Evolutionary conservation across 176 grass and related monocot species (phyloP), one percentile per base, ranked within the genome.

Genomic region (Rhipidocladum racemiflorum): DNA sequence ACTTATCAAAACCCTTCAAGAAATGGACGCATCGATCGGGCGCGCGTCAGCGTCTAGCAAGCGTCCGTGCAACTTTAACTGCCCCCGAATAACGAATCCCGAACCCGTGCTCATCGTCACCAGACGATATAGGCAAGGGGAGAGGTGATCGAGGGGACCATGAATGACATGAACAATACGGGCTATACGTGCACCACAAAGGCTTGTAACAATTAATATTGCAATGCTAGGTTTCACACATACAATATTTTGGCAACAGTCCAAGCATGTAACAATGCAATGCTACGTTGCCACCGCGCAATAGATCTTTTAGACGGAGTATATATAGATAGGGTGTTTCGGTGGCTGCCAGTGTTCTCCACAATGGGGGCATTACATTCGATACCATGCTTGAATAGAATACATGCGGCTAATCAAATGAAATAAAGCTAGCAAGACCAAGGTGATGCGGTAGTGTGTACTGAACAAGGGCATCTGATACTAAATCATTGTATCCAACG

Each of bases 401-500:
- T 17, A 70, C 30, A 50, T 24, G 7, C 11, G 15, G 46, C 44
- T 16, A 29, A 32, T 65, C 28, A 68, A 23, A 49, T 7, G 9
- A 20, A 65, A 42, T 27, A 49, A 70, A 74, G 59, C 8, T 30
- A 38, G 38, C 38, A 70, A 23, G 61, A 7, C 12, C 29, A 48
- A 48, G 39, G 39, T 36, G 75, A 17, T 24, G 36, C 20, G 9
- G 16, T 69, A 53, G n/a, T 59, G 51, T 10, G 30, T 39, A 69
- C 71, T 16, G 11, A 60, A 44, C 42, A 68, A 48, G 28, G 21
- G n/a, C 20, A n/a, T n/a, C 48, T 32, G 77, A 28, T 12, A 56
- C 42, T 24, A 7, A 64, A 85, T 73, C 46, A 70, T 43, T 29
- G 38, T n/a, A 74, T 73, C 30, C 43, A 82, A 70, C 15, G 61